Base-by-base conservation (phyloP, 2,329 filamentous ascomycete genomes). In the Coniochaeta sp. region DNA sequence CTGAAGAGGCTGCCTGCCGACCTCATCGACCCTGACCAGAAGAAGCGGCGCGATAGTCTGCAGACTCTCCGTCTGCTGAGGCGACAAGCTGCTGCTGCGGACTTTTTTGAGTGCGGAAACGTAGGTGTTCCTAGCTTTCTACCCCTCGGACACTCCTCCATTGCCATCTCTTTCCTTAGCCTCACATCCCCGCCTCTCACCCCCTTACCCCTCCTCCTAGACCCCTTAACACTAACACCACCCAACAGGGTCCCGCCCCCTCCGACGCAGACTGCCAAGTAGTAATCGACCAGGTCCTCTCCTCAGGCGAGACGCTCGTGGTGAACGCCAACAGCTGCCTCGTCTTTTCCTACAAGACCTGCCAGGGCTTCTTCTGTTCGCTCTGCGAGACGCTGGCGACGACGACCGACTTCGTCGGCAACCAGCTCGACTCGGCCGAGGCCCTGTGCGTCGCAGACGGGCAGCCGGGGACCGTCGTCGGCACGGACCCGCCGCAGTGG, bases 361-460 rank as follows among this genome's bases (percentile, higher is more conserved):
- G 67, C 57, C 60, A 63, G 60, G 67, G 60, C 45, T 69, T 68
- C 61, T 70, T 69, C 62, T 70, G 66, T 58, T 63, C 66, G 32
- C 57, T 70, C 16, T 70, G 67, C 59, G 32, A 58, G 46, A 61
- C 60, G 31, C 56, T 69, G 30, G 53, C 52, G 30, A 68, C 66
- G 48, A 58, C 59, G n/a, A 67, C 65, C 55, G 53, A 58, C 54
- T 69, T 69, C 53, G 64, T 69, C 55, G 65, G 61, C 52, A 63
- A 57, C 59, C 62, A 69, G 58, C 61, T 70, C 24, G 51, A 57
- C 52, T 61, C 60, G 2, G 61, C 62, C 50, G 63, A 68, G 56
- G 57, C 60, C 4, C 58, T 69, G 16, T 70, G 67, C 54, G 61
- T 69, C 50, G 54, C 57, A 28, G 57, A 59, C 51, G 64, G 65